phyloP scores from a whole-genome alignment of 2,329 filamentous ascomycete genomes.

The Penicillium sp. region DNA sequence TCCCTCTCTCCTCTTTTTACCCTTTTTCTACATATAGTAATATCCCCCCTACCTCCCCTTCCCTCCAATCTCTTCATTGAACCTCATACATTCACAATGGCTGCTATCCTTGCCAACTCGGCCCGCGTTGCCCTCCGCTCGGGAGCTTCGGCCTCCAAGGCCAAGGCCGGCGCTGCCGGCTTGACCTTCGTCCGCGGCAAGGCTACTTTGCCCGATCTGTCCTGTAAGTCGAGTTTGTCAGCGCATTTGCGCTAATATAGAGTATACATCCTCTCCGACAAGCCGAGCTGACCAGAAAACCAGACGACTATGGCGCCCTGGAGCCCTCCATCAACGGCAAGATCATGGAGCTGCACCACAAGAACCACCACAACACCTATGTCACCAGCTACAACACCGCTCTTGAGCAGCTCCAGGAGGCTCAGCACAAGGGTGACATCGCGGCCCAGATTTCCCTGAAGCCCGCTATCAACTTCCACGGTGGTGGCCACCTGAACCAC shows the following conservation, averaged over 20 bases:
- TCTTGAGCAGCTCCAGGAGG: slow-evolving; percentile 66
- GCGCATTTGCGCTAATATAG: neutral
- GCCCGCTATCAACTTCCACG: slow-evolving; percentile 64
- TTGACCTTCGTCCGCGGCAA: slow-evolving; percentile 81
- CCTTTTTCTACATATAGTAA: slow-evolving; percentile 9
- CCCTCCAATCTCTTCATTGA: neutral
- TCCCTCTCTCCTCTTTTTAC: slow-evolving; percentile 10
- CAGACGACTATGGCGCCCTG: slow-evolving; percentile 91
- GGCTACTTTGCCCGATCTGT: slow-evolving; percentile 87
- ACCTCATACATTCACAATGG: slow-evolving; percentile 56
- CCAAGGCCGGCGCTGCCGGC: slow-evolving; percentile 64
- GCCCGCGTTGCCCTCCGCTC: slow-evolving; percentile 72
- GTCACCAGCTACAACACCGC: slow-evolving; percentile 85
- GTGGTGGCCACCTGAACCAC: slow-evolving; percentile 64
- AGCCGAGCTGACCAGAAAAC: neutral
- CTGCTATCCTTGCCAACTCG: slow-evolving; percentile 71
- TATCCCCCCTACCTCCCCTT: slow-evolving; percentile 3
- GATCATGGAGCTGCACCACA: slow-evolving; percentile 96
- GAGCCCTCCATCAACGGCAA: slow-evolving; percentile 80
- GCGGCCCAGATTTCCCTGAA: slow-evolving; percentile 59
- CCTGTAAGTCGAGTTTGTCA: slow-evolving; percentile 56
- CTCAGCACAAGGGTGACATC: slow-evolving; percentile 55
- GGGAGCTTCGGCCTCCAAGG: slow-evolving; percentile 51
- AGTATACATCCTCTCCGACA: neutral
- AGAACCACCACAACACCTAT: slow-evolving; percentile 92